Evolutionary conservation across 225 moss, liverwort and hornwort species (phyloP), one percentile per base, ranked within the genome.

Genomic region (Lunularia cruciata): DNA sequence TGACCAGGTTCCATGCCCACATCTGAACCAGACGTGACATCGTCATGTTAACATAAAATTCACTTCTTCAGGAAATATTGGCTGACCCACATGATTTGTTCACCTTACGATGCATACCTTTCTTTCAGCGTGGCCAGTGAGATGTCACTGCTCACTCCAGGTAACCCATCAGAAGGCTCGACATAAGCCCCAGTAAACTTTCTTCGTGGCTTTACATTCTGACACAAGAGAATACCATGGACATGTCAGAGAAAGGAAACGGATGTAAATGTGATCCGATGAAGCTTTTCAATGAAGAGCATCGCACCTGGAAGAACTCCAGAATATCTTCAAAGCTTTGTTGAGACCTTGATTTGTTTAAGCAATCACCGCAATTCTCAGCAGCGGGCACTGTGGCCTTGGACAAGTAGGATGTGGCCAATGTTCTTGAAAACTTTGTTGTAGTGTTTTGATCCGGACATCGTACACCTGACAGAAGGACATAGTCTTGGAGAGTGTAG

Each of bases 231-330:
- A 20, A 2, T 12, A 14, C 6, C 13, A 35, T 23, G 11, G 3
- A 16, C 2, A 35, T 35, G 1, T 25, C 38, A 6, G 1, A 38
- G 23, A 18, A 33, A 30, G 8, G 0, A 31, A 57, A 32, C 12
- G 0, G 6, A 31, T 31, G 16, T 32, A 31, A 6, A 32, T 33
- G 4, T 16, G 31, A 15, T 12, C 5, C 31, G 6, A 60, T 9
- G 3, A 30, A 28, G 1, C n/a, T n/a, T n/a, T n/a, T n/a, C n/a
- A n/a, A n/a, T n/a, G n/a, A n/a, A n/a, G n/a, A n/a, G 30, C 45
- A 3, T 69, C 20, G 69, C 49, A 72, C 67, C 75, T 68, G 47
- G 47, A 76, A 57, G 51, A 62, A 64, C 36, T 43, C 63, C 1
- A 52, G 57, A 59, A 73, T 40, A 30, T 73, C 38, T 13, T 71